Percentiles rank a stretch among this genome's conserved stretches.
phyloP scores from a whole-genome alignment of 371 early-diverging fungal genomes.

The Circinella minor region DNA sequence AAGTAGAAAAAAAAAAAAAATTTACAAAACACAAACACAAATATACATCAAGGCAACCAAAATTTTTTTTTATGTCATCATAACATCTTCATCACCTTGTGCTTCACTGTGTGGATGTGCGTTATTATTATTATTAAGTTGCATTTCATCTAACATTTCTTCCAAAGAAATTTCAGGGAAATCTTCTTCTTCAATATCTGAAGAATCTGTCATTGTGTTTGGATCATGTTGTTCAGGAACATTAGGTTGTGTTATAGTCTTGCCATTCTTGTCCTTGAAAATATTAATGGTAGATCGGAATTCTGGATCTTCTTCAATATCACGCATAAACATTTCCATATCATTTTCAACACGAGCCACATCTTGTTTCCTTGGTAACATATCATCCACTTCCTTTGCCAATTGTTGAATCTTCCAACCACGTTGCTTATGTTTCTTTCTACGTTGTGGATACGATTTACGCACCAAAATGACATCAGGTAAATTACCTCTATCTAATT shows the following conservation, averaged over 20 bases:
- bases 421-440: conserved; percentile 83
- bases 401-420: conserved; percentile 93
- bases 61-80: conserved; percentile 26
- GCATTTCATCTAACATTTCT: conserved; percentile 91
- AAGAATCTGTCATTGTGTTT: conserved; percentile 56
- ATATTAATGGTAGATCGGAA: conserved; percentile 91
- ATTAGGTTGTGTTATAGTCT: conserved; percentile 25
- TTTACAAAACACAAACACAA: no score
- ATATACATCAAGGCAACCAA: no score
- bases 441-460: conserved; percentile 89
- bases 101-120: conserved; percentile 32
- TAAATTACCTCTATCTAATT: conserved; percentile 59
- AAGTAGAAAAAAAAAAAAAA: not conserved
- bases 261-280: conserved; percentile 68
- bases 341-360: conserved; percentile 77
- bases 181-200: conserved; percentile 75
- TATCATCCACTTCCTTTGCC: conserved; percentile 85
- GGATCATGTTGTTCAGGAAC: conserved; percentile 39
- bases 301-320: conserved; percentile 97
- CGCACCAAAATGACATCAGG: conserved; percentile 92
- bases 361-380: conserved; percentile 77
- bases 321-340: conserved; percentile 90
- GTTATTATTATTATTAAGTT: conserved; percentile 65
- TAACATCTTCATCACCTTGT: conserved; percentile 39
- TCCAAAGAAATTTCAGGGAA: conserved; percentile 91